Evolutionary conservation across 371 early-diverging fungal species (phyloP), one percentile per base, ranked within the genome.

Genomic region (Mucor ambiguus): DNA sequence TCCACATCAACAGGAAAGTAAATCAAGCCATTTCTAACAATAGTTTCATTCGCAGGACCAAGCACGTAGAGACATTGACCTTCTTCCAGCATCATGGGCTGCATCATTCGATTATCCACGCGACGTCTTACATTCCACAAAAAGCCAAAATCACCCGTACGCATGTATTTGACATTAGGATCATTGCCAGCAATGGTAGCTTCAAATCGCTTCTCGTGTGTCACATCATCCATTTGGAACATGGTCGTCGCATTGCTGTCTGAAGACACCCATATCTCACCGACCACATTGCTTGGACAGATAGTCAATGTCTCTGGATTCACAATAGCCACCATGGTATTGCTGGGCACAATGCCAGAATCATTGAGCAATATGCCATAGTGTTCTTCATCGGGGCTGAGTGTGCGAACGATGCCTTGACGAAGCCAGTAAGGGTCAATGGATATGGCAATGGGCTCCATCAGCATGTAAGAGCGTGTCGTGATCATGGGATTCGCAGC

Each of bases 131-230:
- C 78, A 61, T 87, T 82, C 85, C 93, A 92, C 59, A 95, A 67
- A 74, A 95, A 95, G 0, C 95, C 95, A 37, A 91, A 75, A 72
- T 92, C 93, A 28, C 95, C 95, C 0, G 95, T 94, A 18, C 93
- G 84, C 66, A 91, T 86, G 74, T 93, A 95, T 29, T 73, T 86
- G 48, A 89, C 76, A 33, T 81, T 74, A 11, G 85, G 82, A 73
- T 91, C 89, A 26, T 87, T 85, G 29, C 89, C 90, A 4, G 83
- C 81, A 44, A 91, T 83, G 6, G 80, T 75, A n/a, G 82, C 85
- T 35, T 71, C 78, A 64, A 80, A 84, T 55, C 71, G 63, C 14
- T 65, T 64, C 4, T 44, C 64, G 49, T 77, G 76, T 11, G 69
- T 57, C 2, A 32, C 33, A 38, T 71, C 74, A 57, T 75, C 76